Percentiles rank a stretch among this genome's conserved stretches.
These are phyloP conservation scores for Taxawa tesnikishii DNA, from an alignment of 2,329 filamentous ascomycete species.

Conservation along the genomic window DNA sequence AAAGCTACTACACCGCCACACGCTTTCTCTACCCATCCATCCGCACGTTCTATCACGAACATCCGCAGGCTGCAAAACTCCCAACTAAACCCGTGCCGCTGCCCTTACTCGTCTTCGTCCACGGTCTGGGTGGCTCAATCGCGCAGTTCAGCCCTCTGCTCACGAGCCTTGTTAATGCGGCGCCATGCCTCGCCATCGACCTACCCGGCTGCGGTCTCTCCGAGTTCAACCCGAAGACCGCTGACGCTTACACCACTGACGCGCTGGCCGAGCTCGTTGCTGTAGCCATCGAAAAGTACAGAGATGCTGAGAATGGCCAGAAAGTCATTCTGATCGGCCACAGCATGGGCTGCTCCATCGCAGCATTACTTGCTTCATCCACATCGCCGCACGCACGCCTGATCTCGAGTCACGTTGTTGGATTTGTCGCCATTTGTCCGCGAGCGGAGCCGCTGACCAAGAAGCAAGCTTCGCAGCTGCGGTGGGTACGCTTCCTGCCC, in stretches of 20 bases:
- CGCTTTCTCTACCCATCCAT: conserved; percentile 60
- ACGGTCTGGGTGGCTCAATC: conserved; percentile 84
- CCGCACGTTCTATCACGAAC: conserved; percentile 71
- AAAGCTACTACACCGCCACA: conserved; percentile 53
- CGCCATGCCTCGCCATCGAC: conserved; percentile 78
- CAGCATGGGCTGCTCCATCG: conserved; percentile 77
- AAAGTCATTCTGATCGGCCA: conserved; percentile 73
- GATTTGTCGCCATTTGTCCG: conserved; percentile 73
- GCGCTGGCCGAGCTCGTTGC: conserved; percentile 65
- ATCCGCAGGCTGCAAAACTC: conserved; percentile 71
- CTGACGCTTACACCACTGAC: conserved; percentile 69
- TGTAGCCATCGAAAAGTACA: conserved; percentile 60
- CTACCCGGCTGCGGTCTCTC: conserved; percentile 83
- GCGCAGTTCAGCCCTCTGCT: conserved; percentile 78
- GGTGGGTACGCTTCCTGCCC: conserved; percentile 55
- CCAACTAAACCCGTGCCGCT: conserved; percentile 60
- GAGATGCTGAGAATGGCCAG: conserved; percentile 51
- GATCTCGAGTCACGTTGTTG: conserved; percentile 55
- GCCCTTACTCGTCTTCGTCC: conserved; percentile 80
- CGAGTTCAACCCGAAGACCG: conserved; percentile 54
- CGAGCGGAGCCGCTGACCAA: conserved; percentile 42
- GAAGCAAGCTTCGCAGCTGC: conserved; percentile 31
- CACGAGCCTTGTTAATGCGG: conserved; percentile 68
- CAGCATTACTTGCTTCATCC: conserved; percentile 56
- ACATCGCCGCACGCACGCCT: conserved; percentile 39